A percentile compares a stretch with the other conserved stretches of the same genome.
phyloP scores from a whole-genome alignment of 192 early-diverging fungal genomes.

The Coemansia sp. region DNA sequence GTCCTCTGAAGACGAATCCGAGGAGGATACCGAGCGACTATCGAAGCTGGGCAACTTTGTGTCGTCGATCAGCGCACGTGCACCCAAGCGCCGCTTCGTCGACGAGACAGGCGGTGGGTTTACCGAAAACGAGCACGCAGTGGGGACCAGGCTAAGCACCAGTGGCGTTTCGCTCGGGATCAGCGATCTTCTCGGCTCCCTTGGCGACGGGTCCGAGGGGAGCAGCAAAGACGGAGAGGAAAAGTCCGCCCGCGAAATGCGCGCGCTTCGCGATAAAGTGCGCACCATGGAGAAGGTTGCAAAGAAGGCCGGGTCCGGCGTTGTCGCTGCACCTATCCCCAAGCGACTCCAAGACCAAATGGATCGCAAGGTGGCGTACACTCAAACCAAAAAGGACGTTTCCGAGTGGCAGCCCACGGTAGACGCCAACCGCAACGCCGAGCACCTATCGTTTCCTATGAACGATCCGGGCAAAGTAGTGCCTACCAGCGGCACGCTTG shows the following conservation, averaged over 20 bases:
- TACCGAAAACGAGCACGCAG: conserved; percentile 39
- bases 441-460: conserved; percentile 72
- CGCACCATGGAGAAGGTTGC: conserved; percentile 29
- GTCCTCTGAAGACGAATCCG: conserved; percentile 32
- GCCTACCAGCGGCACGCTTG: conserved; percentile 16
- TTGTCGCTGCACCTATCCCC: conserved; percentile 75
- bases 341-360: conserved; percentile 80
- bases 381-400: conserved; percentile 77
- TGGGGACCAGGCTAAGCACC: conserved; percentile 36
- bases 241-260: conserved; percentile 28
- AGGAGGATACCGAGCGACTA: conserved; percentile 47
- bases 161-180: conserved; percentile 70
- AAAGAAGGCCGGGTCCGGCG: conserved; percentile 37
- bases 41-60: conserved; percentile 58
- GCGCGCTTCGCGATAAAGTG: conserved; percentile 33
- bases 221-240: conserved; percentile 46
- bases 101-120: conserved; percentile 28
- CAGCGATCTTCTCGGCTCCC: conserved; percentile 66
- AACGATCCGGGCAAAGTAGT: conserved; percentile 4
- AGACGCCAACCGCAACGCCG: conserved; percentile 78
- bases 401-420: conserved; percentile 83
- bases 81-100: conserved; percentile 58
- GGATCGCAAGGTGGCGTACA: conserved; percentile 82
- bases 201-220: conserved; percentile 61
- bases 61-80: conserved; percentile 67